Evolutionary conservation across 2,329 filamentous ascomycete genomes (phyloP).

Genomic region (Fusarium compactum): DNA sequence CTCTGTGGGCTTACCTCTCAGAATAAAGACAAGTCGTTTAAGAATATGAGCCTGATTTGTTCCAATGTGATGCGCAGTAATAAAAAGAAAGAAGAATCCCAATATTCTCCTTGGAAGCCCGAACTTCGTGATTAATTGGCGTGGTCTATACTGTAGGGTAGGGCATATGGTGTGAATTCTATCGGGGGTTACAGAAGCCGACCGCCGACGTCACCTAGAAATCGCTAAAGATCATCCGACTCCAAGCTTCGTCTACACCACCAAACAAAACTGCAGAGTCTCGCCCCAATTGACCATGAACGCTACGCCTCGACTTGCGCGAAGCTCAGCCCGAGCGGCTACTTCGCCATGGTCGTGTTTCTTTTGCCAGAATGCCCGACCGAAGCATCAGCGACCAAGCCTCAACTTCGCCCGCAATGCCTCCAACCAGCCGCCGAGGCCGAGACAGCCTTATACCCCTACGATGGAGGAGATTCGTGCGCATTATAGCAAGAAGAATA

Average conservation of each 20-base stretch:
- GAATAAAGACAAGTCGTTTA: too few species aligned
- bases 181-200: conserved; percentile 41
- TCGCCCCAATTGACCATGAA: conserved; percentile 55
- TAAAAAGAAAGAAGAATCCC: background rate
- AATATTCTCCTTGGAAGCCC: background rate
- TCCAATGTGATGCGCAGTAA: background rate
- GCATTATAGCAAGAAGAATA: conserved; percentile 75
- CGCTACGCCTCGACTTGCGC: conserved; percentile 52
- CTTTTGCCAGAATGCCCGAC: conserved; percentile 53
- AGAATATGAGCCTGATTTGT: too few species aligned
- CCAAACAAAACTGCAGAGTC: conserved; percentile 12
- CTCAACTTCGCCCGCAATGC: conserved; percentile 49
- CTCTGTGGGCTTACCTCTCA: too few species aligned
- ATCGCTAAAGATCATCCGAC: conserved; percentile 46
- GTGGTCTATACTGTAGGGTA: conserved; percentile 4
- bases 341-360: conserved; percentile 54
- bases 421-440: conserved; percentile 48
- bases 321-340: conserved; percentile 46
- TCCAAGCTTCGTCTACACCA: conserved; percentile 30
- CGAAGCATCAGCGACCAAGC: conserved; percentile 42
- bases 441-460: conserved; percentile 45
- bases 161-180: too few species aligned
- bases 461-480: conserved; percentile 73
- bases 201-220: conserved; percentile 45
- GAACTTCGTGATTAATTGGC: conserved; percentile 4